Conservation (phyloP, 2,329 filamentous ascomycete genomes). For the Pseudofabraea citricarpa region DNA sequence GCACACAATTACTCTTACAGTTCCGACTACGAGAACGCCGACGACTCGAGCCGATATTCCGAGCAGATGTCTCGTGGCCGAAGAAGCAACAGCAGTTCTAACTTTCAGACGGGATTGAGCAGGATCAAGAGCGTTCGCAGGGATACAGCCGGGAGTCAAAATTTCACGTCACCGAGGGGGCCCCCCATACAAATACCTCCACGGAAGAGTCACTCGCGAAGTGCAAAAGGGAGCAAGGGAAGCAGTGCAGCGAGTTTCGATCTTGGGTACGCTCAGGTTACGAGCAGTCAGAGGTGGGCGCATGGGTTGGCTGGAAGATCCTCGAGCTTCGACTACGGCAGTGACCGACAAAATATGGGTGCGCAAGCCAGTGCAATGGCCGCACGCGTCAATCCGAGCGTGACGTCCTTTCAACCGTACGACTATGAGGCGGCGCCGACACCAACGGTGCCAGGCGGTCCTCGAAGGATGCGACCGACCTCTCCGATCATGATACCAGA, state of each 20-base stretch:
- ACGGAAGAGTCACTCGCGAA: slow-evolving; percentile 46
- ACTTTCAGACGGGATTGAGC: slow-evolving; percentile 54
- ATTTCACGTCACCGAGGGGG: slow-evolving; percentile 27
- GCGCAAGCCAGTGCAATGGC: slow-evolving; percentile 25
- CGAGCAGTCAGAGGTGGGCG: slow-evolving; percentile 54
- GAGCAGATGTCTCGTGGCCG: slow-evolving; percentile 49
- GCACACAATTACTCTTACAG: slow-evolving; percentile 52
- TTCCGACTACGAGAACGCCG: slow-evolving; percentile 52
- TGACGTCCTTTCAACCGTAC: slow-evolving; percentile 24
- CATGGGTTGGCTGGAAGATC: slow-evolving; percentile 49
- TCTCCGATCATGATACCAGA: slow-evolving; percentile 28
- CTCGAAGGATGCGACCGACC: slow-evolving; percentile 49
- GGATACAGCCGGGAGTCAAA: slow-evolving; percentile 30
- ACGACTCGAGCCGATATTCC: slow-evolving; percentile 50
- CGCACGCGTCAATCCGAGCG: slow-evolving; percentile 18
- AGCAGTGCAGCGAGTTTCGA: slow-evolving; percentile 66
- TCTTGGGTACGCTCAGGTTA: slow-evolving; percentile 52
- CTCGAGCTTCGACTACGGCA: slow-evolving; percentile 70
- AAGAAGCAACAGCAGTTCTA: slow-evolving; percentile 78
- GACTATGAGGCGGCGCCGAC: slow-evolving; percentile 80
- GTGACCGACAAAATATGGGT: slow-evolving; percentile 29
- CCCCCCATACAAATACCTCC: slow-evolving; percentile 31
- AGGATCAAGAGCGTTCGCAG: slow-evolving; percentile 57
- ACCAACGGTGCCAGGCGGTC: slow-evolving; percentile 77
- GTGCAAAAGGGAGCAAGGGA: slow-evolving; percentile 65